Base-by-base conservation (phyloP, 257 asterid species). In the Gardenia jasminoides region DNA sequence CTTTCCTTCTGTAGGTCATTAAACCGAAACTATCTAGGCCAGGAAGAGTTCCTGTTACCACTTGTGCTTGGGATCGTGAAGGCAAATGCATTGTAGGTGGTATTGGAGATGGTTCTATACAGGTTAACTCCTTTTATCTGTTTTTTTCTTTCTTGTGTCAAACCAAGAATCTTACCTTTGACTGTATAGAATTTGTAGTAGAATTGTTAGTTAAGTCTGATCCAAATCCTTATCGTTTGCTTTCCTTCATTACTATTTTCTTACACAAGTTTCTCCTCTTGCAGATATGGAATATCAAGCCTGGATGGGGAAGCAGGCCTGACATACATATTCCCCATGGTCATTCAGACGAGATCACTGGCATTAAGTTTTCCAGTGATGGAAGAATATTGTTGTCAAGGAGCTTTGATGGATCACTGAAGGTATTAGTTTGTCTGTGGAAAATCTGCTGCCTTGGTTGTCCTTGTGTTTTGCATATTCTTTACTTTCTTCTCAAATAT, bases 241-340 rank as follows among this genome's bases (percentile, higher is more conserved):
- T 67, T 0, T 71, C 67, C 31, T 62, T 24, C 17, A 17, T 3
- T 28, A 69, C 20, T 31, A 17, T 62, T 61, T 76, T 39, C 59
- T 76, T 66, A 62, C 66, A 36, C 43, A 70, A n/a, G 75, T 62
- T 46, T 39, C 52, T 52, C 47, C 72, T 52, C 82, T 77, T 83
- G 75, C 85, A 95, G 97, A 85, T 95, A 83, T 95, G 99, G 99
- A 95, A 86, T 84, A 86, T 92, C 80, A 95, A 93, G 85, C 90
- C 99, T 84, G 98, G 97, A 82, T 95, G 98, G 99, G 99, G 94
- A 80, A 91, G 97, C 88, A 91, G 96, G 83, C 99, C 99, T 48
- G 99, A 93, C 78, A 78, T 85, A 76, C 78, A 80, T 67, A 85
- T 91, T 74, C 83, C 82, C 52, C 80, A 79, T 61, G 92, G 90